Conservation (phyloP, 164 flowering plant genomes). For the Chimonanthus praecox region DNA sequence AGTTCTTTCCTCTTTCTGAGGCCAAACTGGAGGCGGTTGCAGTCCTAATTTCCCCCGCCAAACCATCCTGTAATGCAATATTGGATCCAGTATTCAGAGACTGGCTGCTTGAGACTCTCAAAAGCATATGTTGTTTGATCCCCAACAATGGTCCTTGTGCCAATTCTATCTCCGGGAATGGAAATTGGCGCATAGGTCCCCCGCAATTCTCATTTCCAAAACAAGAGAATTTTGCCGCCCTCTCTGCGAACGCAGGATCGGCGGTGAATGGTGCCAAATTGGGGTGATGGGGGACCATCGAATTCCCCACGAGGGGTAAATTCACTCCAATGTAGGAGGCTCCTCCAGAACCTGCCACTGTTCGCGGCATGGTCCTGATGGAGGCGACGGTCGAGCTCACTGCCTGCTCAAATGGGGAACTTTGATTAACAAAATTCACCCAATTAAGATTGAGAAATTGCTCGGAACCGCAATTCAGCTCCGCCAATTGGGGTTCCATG, state of each 20-base stretch:
- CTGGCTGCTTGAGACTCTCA: conserved; percentile 49
- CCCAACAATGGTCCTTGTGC: conserved; percentile 19
- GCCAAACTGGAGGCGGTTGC: conserved; percentile 4
- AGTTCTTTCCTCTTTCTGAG: conserved; percentile 15
- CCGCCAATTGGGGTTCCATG: conserved; percentile 25
- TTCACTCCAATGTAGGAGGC: conserved; percentile 27
- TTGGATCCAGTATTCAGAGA: conserved; percentile 49
- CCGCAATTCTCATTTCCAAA: conserved; percentile 47
- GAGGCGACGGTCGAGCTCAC: conserved; percentile 60
- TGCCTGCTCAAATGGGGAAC: conserved; percentile 41
- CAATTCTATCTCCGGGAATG: conserved; percentile 27
- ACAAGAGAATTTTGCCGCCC: conserved; percentile 79
- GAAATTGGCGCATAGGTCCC: conserved; percentile 29
- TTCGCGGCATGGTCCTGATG: conserved; percentile 28
- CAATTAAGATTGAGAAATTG: conserved; percentile 42
- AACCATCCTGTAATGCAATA: conserved; percentile 9
- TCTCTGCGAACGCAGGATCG: conserved; percentile 81
- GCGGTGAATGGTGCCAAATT: conserved; percentile 42
- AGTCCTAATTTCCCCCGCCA: conserved; percentile 21
- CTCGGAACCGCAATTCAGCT: conserved; percentile 26
- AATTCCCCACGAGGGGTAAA: conserved; percentile 61
- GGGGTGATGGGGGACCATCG: conserved; percentile 19
- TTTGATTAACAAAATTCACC: conserved; percentile 45
- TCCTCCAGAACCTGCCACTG: conserved; percentile 5
- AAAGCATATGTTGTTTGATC: conserved; percentile 32